These are phyloP conservation scores for Globisporangium nodosum DNA, from an alignment of 352 stramenopile genomes.

Conservation along the genomic window DNA sequence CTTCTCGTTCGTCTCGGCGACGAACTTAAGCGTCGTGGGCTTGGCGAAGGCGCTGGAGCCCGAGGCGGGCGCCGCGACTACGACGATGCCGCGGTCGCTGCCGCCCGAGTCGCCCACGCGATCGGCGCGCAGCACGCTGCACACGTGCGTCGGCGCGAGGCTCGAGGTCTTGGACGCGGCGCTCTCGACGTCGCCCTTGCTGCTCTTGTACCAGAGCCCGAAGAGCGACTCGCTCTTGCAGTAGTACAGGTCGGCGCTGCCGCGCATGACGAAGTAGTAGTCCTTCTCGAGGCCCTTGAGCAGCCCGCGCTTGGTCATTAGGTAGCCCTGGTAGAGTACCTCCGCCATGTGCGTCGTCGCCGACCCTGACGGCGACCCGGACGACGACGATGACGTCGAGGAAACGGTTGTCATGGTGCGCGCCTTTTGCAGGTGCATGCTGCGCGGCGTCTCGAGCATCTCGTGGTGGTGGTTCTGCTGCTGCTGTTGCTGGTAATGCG, in stretches of 20 bases:
- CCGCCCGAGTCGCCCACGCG: slow-evolving; percentile 9
- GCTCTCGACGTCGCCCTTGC: slow-evolving; percentile 14
- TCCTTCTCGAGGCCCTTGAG: slow-evolving; percentile 52
- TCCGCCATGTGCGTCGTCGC: slow-evolving; percentile 10
- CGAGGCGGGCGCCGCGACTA: slow-evolving; percentile 28
- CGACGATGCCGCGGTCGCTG: slow-evolving; percentile 31
- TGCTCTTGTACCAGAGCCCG: slow-evolving; percentile 30
- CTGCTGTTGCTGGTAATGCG: not conserved
- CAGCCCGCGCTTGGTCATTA: slow-evolving; percentile 28
- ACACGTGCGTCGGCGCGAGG: slow-evolving; percentile 27
- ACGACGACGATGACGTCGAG: not conserved
- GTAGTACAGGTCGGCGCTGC: slow-evolving; percentile 36
- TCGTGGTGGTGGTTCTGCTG: not conserved
- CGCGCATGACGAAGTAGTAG: slow-evolving; percentile 47
- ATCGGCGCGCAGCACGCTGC: slow-evolving; percentile 44
- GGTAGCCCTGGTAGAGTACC: slow-evolving; percentile 31
- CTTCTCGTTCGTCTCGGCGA: slow-evolving; percentile 25
- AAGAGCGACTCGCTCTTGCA: slow-evolving; percentile 58
- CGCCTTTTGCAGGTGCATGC: not conserved
- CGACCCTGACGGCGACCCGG: not conserved
- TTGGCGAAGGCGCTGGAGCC: slow-evolving; percentile 18
- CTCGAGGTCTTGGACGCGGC: slow-evolving; percentile 14
- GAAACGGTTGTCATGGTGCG: not conserved
- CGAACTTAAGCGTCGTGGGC: slow-evolving; percentile 32
- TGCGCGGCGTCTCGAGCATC: not conserved